phyloP scores from a whole-genome alignment of 2,329 filamentous ascomycete species.

The Immersiporthe knoxdaviesiana region DNA sequence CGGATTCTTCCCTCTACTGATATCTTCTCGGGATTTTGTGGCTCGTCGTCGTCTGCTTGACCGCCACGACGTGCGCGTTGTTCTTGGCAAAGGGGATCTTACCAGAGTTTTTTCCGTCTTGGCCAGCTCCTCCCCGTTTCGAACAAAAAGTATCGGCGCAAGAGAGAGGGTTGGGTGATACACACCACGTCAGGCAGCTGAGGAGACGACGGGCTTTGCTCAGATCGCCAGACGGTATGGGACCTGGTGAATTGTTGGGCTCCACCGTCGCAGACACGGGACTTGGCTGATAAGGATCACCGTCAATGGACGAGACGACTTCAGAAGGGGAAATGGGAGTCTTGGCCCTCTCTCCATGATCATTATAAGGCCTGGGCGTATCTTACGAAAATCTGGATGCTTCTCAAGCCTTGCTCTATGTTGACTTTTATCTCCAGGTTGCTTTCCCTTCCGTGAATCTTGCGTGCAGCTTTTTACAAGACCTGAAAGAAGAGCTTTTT shows the following conservation, averaged over 20 bases:
- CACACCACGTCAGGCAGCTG: slow-evolving; percentile 16
- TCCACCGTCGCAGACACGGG: slow-evolving; percentile 15
- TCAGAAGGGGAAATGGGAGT: background rate
- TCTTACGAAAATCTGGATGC: background rate
- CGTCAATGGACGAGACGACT: slow-evolving; percentile 13
- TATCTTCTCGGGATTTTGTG: background rate
- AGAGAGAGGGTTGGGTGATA: slow-evolving; percentile 13
- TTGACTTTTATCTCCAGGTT: background rate
- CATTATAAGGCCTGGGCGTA: background rate
- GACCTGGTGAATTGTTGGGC: slow-evolving; percentile 15
- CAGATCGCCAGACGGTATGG: slow-evolving; percentile 15
- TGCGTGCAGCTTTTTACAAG: background rate
- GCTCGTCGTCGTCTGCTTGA: slow-evolving; percentile 7
- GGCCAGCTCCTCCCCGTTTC: slow-evolving; percentile 16
- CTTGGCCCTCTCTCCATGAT: background rate
- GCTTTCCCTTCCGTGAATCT: background rate
- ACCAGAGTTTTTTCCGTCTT: slow-evolving; percentile 22
- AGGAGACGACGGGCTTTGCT: slow-evolving; percentile 12
- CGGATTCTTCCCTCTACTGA: background rate
- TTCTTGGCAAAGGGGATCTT: slow-evolving; percentile 9
- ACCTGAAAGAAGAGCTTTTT: too few species aligned
- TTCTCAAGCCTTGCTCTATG: background rate
- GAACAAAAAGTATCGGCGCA: slow-evolving; percentile 22
- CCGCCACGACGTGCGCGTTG: slow-evolving; percentile 8
- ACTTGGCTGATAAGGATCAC: slow-evolving; percentile 28